Conservation (phyloP, 129 eudicot species). For the Glebionis coronaria region DNA sequence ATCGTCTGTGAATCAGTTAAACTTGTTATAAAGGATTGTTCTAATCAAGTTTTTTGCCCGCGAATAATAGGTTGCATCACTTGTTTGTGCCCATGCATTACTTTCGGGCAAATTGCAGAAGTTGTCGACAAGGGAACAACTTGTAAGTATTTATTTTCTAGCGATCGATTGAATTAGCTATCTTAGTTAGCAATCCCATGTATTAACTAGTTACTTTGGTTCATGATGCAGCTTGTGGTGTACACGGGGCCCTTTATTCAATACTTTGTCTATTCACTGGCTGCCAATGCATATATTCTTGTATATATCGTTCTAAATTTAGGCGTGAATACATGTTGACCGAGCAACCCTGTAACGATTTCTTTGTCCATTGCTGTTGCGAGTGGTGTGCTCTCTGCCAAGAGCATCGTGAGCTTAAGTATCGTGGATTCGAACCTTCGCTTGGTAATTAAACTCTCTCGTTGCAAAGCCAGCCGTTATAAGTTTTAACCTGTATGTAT, state of each 20-base stretch:
- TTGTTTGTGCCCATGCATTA: constrained; percentile 50
- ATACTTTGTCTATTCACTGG: constrained; percentile 33
- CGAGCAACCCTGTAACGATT: constrained; percentile 43
- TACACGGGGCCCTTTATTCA: constrained; percentile 46
- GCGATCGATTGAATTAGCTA: too few relatives aligned
- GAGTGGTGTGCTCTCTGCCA: constrained; percentile 50
- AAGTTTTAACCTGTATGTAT: too few relatives aligned
- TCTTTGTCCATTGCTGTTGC: constrained; percentile 47
- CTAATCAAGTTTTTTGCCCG: not conserved
- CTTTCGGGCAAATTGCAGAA: constrained; percentile 52
- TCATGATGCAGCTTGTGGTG: constrained; percentile 42
- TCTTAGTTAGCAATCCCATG: too few relatives aligned
- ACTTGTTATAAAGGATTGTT: too few relatives aligned
- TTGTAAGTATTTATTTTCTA: constrained; percentile 29
- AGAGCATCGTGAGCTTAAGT: constrained; percentile 50
- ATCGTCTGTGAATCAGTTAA: not conserved
- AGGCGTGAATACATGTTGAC: constrained; percentile 41
- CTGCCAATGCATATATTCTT: constrained; percentile 43
- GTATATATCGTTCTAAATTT: constrained; percentile 44
- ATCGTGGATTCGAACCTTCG: constrained; percentile 46
- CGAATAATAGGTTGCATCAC: constrained; percentile 41
- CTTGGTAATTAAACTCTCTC: constrained; percentile 38
- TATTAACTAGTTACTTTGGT: not conserved
- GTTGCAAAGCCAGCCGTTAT: too few relatives aligned
- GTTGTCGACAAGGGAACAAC: constrained; percentile 52